Percentiles rank a stretch among this genome's conserved stretches.
phyloP scores from a whole-genome alignment of 257 asterid species.

The Craterostigma plantagineum region DNA sequence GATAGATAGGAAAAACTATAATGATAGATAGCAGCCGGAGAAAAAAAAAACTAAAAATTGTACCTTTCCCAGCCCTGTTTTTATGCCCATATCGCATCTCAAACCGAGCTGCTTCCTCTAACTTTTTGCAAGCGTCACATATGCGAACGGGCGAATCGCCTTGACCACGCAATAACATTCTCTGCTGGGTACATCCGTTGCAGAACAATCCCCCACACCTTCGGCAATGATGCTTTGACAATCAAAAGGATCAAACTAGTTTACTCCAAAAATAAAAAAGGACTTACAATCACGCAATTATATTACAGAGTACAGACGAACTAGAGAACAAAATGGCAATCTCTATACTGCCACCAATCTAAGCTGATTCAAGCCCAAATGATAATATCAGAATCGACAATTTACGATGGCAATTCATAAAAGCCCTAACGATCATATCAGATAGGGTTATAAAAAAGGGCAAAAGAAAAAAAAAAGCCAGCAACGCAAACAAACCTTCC shows the following conservation, averaged over 20 bases:
- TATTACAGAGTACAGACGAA: no score
- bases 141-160: conserved; percentile 96
- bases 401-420: no score
- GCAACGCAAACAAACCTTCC: conserved; percentile 45
- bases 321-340: no score
- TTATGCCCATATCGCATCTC: conserved; percentile 76
- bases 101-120: conserved; percentile 89
- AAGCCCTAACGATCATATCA: no score
- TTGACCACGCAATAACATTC: conserved; percentile 94
- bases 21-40: not conserved
- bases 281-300: no score
- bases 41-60: not conserved
- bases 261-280: no score
- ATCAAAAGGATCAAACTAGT: conserved; percentile 5
- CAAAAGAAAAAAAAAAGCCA: not conserved
- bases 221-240: conserved; percentile 91
- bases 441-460: not conserved
- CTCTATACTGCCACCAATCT: no score
- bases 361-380: not conserved
- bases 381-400: not conserved
- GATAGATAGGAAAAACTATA: no score
- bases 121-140: conserved; percentile 82
- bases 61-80: conserved; percentile 55
- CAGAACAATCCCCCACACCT: conserved; percentile 97
- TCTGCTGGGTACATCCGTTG: conserved; percentile 61